Percentiles rank a stretch among this genome's conserved stretches.
phyloP scores from a whole-genome alignment of 2,329 filamentous ascomycete genomes.

The Ascochyta pisi region DNA sequence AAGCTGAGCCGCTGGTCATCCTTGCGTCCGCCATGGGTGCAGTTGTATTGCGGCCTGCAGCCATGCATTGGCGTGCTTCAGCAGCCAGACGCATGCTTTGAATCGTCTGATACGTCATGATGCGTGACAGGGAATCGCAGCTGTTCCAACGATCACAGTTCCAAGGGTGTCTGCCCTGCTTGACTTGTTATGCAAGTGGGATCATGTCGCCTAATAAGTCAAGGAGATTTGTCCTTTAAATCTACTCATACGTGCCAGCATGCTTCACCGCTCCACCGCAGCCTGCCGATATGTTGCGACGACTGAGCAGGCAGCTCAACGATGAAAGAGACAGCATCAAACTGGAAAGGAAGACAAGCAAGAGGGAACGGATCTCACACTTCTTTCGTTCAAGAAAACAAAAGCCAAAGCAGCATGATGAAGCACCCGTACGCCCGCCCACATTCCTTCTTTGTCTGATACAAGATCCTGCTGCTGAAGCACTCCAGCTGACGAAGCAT shows the following conservation, averaged over 20 bases:
- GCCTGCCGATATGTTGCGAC: slow-evolving; percentile 39
- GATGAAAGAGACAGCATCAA: slow-evolving; percentile 28
- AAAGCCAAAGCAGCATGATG: slow-evolving; percentile 25
- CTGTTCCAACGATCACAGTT: slow-evolving; percentile 27
- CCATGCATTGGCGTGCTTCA: slow-evolving; percentile 28
- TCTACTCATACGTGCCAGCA: slow-evolving; percentile 27
- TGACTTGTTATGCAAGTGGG: slow-evolving; percentile 27
- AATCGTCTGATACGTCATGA: slow-evolving; percentile 33
- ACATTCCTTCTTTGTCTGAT: slow-evolving; percentile 1
- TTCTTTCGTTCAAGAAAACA: slow-evolving; percentile 42
- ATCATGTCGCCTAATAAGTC: slow-evolving; percentile 28
- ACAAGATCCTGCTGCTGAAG: slow-evolving; percentile 1
- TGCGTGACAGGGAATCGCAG: slow-evolving; percentile 35
- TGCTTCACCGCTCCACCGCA: slow-evolving; percentile 26
- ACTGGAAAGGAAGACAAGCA: slow-evolving; percentile 36
- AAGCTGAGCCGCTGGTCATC: slow-evolving; percentile 1
- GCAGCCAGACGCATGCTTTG: slow-evolving; percentile 19
- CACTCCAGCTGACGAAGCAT: slow-evolving; percentile 27
- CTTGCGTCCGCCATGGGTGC: slow-evolving; percentile 13
- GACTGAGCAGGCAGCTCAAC: slow-evolving; percentile 30
- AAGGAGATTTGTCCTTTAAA: slow-evolving; percentile 32
- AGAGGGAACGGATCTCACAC: slow-evolving; percentile 39
- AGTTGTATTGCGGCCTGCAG: slow-evolving; percentile 23
- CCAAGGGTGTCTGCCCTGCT: slow-evolving; percentile 41
- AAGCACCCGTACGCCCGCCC: slow-evolving; percentile 28